Evolutionary conservation across 202 grass and related monocot genomes (phyloP), one percentile per base, ranked within the genome.

Genomic region (Musa balbisiana): DNA sequence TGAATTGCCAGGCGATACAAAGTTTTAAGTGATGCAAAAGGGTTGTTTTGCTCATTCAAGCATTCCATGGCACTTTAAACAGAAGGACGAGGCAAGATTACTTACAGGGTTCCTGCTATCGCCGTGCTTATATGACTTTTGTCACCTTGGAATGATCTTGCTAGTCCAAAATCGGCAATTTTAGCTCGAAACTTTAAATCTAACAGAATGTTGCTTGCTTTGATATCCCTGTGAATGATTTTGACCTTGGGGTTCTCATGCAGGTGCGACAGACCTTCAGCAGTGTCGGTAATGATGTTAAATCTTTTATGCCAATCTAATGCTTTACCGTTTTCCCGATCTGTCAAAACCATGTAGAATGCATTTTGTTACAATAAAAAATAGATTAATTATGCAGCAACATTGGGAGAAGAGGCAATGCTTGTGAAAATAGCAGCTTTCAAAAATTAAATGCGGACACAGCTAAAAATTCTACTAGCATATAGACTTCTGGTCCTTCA

Each of bases 101-200:
- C 74, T 51, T 65, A 77, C 74, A 77, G 60, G 16, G 74, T 77
- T 51, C 60, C 74, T 29, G 74, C 74, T 64, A 77, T 23, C 17
- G 59, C 60, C 15, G 74, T 77, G 59, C 74, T 77, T 52, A 77
- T 63, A 64, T 77, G 74, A 27, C 74, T 77, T 15, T 53, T 63
- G 49, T 51, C 60, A 0, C 26, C 74, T 19, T 63, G 49, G 11
- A 77, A 64, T 16, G 49, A 52, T 24, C 74, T 77, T 53, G 74
- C 74, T 24, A 77, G 49, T 52, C 74, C 74, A 77, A 77, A 77
- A 64, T 77, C 74, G 1, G 74, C 74, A 25, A 77, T 77, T 60
- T 77, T 77, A 52, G 74, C 8, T 64, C n/a, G 19, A 60, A 65
- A 77, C 19, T 77, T 66, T 10, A 51, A 10, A 52, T 66, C 74